Evolutionary conservation across 2,329 filamentous ascomycete genomes (phyloP), one percentile per base, ranked within the genome.

Genomic region (Trichophyton simii): DNA sequence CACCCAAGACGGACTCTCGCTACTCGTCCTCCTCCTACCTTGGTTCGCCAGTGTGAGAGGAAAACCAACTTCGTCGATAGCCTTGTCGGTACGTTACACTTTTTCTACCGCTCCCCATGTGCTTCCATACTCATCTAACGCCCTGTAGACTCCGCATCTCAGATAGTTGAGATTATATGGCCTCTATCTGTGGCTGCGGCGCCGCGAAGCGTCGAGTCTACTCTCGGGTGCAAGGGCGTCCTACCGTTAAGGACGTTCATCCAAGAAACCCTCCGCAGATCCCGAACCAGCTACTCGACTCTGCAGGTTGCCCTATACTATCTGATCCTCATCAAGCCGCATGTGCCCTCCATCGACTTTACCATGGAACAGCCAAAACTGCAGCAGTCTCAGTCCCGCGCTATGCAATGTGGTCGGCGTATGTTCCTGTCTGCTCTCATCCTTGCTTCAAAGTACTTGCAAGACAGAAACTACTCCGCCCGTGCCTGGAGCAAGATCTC

Each of bases 401-500:
- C 91, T 46, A 83, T 99, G 70, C 91, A 96, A 75, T 97, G 94
- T 75, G 94, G 94, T 61, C 88, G 94, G 64, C 90, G 94, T 70
- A 97, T 97, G 92, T 97, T 99, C 72, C 82, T 99, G 60, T 87
- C 94, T 9, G 91, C 92, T 57, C 81, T 99, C 64, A 97, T 99
- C 66, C 81, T 99, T 61, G 94, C 94, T 1, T 97, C 94, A 41
- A 99, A 99, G 78, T 99, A 97, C 72, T 80, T 99, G 55, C 94
- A 99, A 75, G 94, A 99, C 73, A 87, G 92, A 67, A 99, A 97
- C 77, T 99, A 95, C 76, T 97, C 94, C 13, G 91, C 94, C 57
- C 87, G 92, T 61, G 94, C 94, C 48, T 99, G 94, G 94, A 97
- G 92, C 75, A 97, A 96, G 80, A 99, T 99, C 68, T 97, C 94